Evolutionary conservation across 148 eudicot species (phyloP).

Genomic region (Silene latifolia): DNA sequence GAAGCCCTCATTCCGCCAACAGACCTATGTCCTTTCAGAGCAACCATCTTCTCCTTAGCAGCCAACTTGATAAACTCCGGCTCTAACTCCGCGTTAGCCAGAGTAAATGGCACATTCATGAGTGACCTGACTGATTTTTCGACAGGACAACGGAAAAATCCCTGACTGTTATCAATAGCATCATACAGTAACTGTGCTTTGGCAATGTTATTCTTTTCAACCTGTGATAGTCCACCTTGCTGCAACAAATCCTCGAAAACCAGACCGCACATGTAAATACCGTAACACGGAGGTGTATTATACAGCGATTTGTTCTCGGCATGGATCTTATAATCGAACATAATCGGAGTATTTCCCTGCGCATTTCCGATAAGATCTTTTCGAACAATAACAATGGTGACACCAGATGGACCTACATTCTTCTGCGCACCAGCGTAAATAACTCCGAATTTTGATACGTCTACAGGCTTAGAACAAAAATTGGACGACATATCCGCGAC

Average conservation of each 20-base stretch:
- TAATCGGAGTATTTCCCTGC: constrained; percentile 66
- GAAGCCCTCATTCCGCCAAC: constrained; percentile 99
- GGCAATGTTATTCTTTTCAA: constrained; percentile 71
- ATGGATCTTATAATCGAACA: constrained; percentile 93
- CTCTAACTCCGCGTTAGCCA: constrained; percentile 75
- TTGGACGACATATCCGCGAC: constrained; percentile 95
- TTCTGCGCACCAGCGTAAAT: constrained; percentile 98
- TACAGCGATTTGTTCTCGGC: constrained; percentile 79
- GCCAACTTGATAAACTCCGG: constrained; percentile 78
- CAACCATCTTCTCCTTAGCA: constrained; percentile 93
- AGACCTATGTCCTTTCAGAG: constrained; percentile 87
- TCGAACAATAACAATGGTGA: constrained; percentile 74
- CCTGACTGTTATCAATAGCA: constrained; percentile 71
- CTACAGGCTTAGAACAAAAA: constrained; percentile 93
- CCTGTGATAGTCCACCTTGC: constrained; percentile 84
- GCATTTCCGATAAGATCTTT: constrained; percentile 81
- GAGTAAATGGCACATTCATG: constrained; percentile 96
- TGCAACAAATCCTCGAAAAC: constrained; percentile 85
- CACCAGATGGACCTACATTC: constrained; percentile 94
- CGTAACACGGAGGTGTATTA: constrained; percentile 91
- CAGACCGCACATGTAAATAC: constrained; percentile 94
- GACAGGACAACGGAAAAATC: constrained; percentile 85
- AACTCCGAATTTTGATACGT: constrained; percentile 66
- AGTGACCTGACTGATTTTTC: constrained; percentile 91
- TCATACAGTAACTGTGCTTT: constrained; percentile 68